phyloP scores from a whole-genome alignment of 257 asterid species.

The Gynochthodes officinalis region DNA sequence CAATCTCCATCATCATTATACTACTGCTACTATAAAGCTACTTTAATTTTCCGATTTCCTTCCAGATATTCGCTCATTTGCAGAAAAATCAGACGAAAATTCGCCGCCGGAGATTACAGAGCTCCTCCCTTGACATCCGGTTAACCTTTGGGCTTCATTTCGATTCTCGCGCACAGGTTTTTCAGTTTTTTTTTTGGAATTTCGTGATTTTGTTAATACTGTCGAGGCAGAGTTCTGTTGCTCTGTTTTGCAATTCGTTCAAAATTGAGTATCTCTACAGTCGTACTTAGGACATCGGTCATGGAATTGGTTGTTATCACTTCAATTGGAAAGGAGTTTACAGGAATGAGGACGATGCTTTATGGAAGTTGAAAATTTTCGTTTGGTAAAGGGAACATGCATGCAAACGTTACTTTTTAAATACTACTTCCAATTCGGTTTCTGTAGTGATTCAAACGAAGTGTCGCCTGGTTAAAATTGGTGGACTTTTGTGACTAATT shows the following conservation, averaged over 20 bases:
- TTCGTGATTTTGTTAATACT: neutral
- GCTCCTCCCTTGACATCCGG: no score
- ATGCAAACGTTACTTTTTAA: neutral
- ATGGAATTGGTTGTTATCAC: neutral
- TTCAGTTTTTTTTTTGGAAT: neutral
- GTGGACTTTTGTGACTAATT: neutral
- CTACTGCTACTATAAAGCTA: neutral
- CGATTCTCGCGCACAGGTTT: constrained; percentile 1
- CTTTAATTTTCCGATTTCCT: neutral
- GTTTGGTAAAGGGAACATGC: neutral
- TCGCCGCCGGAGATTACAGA: neutral
- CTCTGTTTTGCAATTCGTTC: neutral
- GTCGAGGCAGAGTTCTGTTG: neutral
- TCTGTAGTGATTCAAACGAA: neutral
- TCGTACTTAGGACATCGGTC: no score
- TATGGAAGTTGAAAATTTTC: neutral
- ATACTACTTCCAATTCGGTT: neutral
- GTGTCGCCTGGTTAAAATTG: neutral
- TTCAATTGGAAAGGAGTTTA: no score
- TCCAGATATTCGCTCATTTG: neutral
- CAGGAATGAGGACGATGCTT: no score
- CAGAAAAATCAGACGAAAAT: neutral
- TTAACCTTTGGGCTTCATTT: no score
- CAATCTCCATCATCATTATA: no score
- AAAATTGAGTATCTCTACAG: neutral